Percentiles rank a stretch among this genome's conserved stretches.
Conservation (phyloP, 2,329 filamentous ascomycete species). For the Graphiopsis chlorocephala region DNA sequence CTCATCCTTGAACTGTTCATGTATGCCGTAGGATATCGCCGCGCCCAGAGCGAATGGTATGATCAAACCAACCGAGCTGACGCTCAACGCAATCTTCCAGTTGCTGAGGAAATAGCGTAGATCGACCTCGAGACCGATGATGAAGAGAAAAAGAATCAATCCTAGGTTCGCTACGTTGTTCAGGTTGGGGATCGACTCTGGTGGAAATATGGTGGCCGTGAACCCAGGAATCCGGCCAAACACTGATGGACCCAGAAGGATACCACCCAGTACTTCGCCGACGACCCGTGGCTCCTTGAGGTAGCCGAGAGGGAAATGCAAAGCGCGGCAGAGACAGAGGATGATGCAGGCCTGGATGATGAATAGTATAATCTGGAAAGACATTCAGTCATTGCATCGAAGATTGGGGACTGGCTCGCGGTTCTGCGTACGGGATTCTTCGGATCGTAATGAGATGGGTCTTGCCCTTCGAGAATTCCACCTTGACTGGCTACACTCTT, state of each 20-base stretch:
- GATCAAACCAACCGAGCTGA: constrained; percentile 75
- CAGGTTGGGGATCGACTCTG: constrained; percentile 69
- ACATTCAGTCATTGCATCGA: no score
- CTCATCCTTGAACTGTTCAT: constrained; percentile 66
- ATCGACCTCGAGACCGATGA: constrained; percentile 85
- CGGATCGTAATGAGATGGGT: constrained; percentile 66
- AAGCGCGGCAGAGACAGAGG: constrained; percentile 68
- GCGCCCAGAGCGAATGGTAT: constrained; percentile 79
- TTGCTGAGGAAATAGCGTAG: constrained; percentile 73
- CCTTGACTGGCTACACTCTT: no score
- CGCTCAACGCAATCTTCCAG: constrained; percentile 74
- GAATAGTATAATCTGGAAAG: constrained; percentile 71
- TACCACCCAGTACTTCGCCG: constrained; percentile 77
- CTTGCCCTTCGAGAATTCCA: constrained; percentile 68
- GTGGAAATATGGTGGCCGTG: constrained; percentile 71
- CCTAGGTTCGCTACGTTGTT: constrained; percentile 79
- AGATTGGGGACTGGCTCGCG: no score
- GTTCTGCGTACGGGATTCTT: no score
- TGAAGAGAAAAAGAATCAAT: constrained; percentile 79
- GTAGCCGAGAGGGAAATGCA: constrained; percentile 74
- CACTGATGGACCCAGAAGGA: constrained; percentile 80
- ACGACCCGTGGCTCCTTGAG: constrained; percentile 79
- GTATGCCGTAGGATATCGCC: constrained; percentile 77
- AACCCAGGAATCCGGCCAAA: constrained; percentile 85
- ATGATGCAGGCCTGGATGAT: constrained; percentile 75